phyloP scores from a whole-genome alignment of 2,329 filamentous ascomycete genomes.

The Colletotrichum orbiculare region DNA sequence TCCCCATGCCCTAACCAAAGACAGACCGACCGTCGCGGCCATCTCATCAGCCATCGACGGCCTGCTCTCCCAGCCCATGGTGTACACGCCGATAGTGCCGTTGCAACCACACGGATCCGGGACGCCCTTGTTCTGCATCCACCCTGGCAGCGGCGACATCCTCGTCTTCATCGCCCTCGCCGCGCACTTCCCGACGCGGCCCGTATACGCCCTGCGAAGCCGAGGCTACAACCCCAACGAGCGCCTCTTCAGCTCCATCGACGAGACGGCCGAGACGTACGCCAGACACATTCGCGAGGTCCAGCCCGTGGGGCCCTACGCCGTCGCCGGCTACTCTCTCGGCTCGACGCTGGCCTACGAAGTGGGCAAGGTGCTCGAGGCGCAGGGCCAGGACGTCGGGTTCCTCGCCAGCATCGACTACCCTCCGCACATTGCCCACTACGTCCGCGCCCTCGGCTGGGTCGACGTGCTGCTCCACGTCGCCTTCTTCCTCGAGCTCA shows the following conservation, averaged over 20 bases:
- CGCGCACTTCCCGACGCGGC: constrained; percentile 51
- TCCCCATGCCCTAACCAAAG: background rate
- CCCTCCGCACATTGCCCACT: constrained; percentile 54
- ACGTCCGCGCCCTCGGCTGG: constrained; percentile 48
- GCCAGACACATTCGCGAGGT: constrained; percentile 47
- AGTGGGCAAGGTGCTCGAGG: constrained; percentile 54
- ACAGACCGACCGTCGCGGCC: constrained; percentile 22
- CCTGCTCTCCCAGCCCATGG: constrained; percentile 10
- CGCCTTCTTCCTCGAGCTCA: constrained; percentile 46
- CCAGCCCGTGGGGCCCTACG: constrained; percentile 59
- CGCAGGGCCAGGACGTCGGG: constrained; percentile 47
- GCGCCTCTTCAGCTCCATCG: constrained; percentile 45
- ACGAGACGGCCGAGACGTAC: constrained; percentile 52
- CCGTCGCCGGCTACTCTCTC: constrained; percentile 58
- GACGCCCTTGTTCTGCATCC: constrained; percentile 52
- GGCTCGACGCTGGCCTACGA: constrained; percentile 59
- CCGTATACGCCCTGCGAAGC: constrained; percentile 58
- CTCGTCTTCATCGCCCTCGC: constrained; percentile 52
- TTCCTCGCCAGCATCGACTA: constrained; percentile 56
- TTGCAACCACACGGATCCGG: constrained; percentile 45
- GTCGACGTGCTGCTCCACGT: constrained; percentile 47
- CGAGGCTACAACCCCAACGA: constrained; percentile 50
- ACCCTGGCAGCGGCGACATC: constrained; percentile 53
- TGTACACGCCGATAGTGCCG: constrained; percentile 49
- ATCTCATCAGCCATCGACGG: constrained; percentile 37